A percentile compares a stretch with the other conserved stretches of the same genome.
Conservation (phyloP, 441 rosid genomes). For the Kokia cookei region DNA sequence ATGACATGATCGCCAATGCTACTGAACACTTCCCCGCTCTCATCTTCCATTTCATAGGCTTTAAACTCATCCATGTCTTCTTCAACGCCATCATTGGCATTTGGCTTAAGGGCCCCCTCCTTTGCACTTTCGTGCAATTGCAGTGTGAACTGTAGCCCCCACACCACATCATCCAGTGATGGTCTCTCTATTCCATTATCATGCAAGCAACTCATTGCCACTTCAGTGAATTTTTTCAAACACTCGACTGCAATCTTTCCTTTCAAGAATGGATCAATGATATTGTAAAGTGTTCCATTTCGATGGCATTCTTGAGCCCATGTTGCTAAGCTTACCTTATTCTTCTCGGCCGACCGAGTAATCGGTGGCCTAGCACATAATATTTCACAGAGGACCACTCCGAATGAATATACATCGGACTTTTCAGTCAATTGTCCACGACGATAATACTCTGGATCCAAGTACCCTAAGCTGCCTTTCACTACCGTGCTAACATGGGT, state of each 20-base stretch:
- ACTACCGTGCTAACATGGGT: conserved; percentile 43
- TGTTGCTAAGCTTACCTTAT: conserved; percentile 26
- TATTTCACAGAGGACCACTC: conserved; percentile 51
- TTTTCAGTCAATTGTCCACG: conserved; percentile 47
- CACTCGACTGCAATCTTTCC: conserved; percentile 24
- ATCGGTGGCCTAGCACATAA: conserved; percentile 36
- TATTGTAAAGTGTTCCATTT: conserved; percentile 27
- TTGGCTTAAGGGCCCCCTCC: not conserved
- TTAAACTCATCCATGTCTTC: not conserved
- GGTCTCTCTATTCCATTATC: conserved; percentile 26
- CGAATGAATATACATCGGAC: conserved; percentile 61
- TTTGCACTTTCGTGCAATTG: conserved; percentile 24
- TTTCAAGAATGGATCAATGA: conserved; percentile 32
- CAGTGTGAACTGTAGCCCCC: conserved; percentile 13
- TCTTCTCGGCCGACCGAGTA: not conserved
- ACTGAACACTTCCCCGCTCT: conserved; percentile 10
- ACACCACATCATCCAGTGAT: not conserved
- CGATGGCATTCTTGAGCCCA: conserved; percentile 31
- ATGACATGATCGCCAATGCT: conserved; percentile 13
- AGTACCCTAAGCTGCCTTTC: conserved; percentile 53
- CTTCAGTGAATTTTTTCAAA: conserved; percentile 31
- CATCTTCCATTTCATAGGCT: not conserved
- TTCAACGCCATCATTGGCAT: not conserved
- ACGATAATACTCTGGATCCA: conserved; percentile 57
- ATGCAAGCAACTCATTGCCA: conserved; percentile 36